Percentiles rank a stretch among this genome's conserved stretches.
phyloP scores from a whole-genome alignment of 139 green algal genomes.

The Pseudopediastrum boryanum region DNA sequence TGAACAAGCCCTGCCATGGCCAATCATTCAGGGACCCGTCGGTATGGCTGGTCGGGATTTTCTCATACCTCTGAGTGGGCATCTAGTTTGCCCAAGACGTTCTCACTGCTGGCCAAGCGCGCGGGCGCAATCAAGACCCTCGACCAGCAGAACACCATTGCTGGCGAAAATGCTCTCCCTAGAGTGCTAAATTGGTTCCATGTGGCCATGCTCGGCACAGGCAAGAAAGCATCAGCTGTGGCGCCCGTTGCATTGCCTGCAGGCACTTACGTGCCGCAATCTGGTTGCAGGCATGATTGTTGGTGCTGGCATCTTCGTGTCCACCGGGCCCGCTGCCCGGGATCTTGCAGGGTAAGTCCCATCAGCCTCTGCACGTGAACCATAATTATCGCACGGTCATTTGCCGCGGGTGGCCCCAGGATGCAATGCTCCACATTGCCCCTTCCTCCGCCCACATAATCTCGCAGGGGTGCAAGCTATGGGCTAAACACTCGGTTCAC shows the following conservation, averaged over 20 bases:
- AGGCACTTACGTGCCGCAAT: not conserved
- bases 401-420: not conserved
- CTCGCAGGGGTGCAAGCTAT: no score
- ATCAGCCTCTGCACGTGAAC: not conserved
- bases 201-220: conserved; percentile 21
- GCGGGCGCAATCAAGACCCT: not conserved
- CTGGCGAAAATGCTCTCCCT: not conserved
- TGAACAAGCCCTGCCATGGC: no score
- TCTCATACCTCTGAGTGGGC: not conserved
- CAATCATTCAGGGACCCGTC: no score
- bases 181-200: conserved; percentile 27
- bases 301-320: conserved; percentile 78
- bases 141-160: not conserved
- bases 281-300: conserved; percentile 61
- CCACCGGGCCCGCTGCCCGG: conserved; percentile 66
- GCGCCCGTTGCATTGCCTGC: not conserved
- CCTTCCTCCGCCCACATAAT: not conserved
- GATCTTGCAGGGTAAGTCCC: conserved; percentile 37
- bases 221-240: not conserved
- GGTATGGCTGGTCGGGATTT: conserved; percentile 15
- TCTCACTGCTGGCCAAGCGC: conserved; percentile 5
- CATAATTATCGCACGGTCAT: not conserved
- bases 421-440: not conserved
- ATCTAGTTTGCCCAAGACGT: not conserved
- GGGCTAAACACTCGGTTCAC: no score